Evolutionary conservation across 768 basidiomycete species (phyloP).

Genomic region (Mycena chlorophos): DNA sequence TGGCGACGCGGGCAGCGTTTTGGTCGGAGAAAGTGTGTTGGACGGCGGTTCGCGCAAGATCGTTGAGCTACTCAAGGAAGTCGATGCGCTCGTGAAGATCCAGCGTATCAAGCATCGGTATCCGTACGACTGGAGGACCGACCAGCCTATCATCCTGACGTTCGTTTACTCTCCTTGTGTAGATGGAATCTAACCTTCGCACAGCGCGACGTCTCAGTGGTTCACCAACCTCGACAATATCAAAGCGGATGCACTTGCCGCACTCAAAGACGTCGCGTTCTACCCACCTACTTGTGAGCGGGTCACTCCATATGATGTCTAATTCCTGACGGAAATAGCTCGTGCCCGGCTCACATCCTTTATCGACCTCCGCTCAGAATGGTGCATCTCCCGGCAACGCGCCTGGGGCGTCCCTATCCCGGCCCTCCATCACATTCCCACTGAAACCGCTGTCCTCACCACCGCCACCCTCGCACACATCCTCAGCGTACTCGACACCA

Average conservation of each 20-base stretch:
- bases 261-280: constrained; percentile 72
- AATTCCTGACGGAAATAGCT: constrained; percentile 45
- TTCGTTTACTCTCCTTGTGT: constrained; percentile 35
- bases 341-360: constrained; percentile 87
- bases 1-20: constrained; percentile 43
- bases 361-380: constrained; percentile 86
- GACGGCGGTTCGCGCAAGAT: constrained; percentile 69
- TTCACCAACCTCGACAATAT: constrained; percentile 89
- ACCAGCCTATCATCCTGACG: constrained; percentile 89
- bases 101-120: constrained; percentile 83
- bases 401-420: constrained; percentile 98
- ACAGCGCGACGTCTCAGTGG: constrained; percentile 93
- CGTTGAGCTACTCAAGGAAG: constrained; percentile 58
- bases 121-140: constrained; percentile 96
- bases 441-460: constrained; percentile 66
- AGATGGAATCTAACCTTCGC: not conserved
- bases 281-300: constrained; percentile 71
- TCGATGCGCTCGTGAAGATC: constrained; percentile 61
- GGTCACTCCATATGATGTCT: not conserved
- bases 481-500: constrained; percentile 65
- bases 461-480: constrained; percentile 70
- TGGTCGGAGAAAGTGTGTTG: constrained; percentile 74
- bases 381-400: constrained; percentile 98
- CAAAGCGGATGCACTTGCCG: constrained; percentile 70
- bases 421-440: constrained; percentile 66